Base-by-base conservation (phyloP, 2,329 filamentous ascomycete genomes). In the Bipolaris sorokiniana region DNA sequence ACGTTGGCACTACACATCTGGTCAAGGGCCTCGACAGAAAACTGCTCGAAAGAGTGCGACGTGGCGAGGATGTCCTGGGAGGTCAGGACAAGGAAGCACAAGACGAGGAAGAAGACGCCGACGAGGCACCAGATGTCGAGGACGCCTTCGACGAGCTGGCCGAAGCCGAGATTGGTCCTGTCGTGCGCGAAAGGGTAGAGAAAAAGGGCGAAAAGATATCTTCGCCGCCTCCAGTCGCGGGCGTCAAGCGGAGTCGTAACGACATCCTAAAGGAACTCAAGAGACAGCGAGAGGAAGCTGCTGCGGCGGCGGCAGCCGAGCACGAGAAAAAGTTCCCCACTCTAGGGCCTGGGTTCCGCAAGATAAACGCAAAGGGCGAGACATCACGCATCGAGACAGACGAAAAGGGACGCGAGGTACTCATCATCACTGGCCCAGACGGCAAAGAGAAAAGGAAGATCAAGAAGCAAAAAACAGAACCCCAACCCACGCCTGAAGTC, bases 11-110 rank as follows among this genome's bases (percentile, higher is more conserved):
- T 66, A 96, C 92, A 13, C 92, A 97, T 81, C 78, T 97, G 63
- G 89, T 98, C 46, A 98, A 97, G 73, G 95, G 95, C 0, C 78
- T 99, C 48, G 95, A 99, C 77, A 90, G 92, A 73, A 90, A 90
- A 74, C 80, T 98, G 11, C 79, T 93, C 26, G 86, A 90, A 74
- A 83, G 88, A 64, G 83, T 90, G 58, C 84, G 84, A 58, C 84
- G 83, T 53, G 90, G 90, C 38, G 90, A 92, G 73, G 77, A 82
- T 72, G 79, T 82, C 4, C 56, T 78, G 20, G 64, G 57, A 11
- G 53, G 51, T 7, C 49, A 52, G 46, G 53, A 83, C 2, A 81
- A 63, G 75, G 70, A 74, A 49, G 67, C 59, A 1, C 62, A 65
- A 22, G 68, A 68, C 1, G 37, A 40, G 22, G 64, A 64, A 41